Evolutionary conservation across 2,329 filamentous ascomycete species (phyloP).

Genomic region (Lachnellula subtilissima): DNA sequence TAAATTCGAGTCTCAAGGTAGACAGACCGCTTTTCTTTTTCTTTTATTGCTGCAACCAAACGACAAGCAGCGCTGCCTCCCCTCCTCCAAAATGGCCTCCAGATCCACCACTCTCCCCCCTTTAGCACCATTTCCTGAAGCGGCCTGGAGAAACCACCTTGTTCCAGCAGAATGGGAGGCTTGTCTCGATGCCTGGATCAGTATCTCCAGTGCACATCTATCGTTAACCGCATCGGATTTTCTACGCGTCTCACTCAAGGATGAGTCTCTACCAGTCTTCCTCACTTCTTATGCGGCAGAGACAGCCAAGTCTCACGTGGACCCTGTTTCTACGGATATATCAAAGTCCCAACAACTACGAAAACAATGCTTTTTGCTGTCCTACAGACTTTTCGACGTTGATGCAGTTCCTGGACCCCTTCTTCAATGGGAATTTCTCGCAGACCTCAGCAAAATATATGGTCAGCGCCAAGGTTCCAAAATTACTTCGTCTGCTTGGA

Average conservation of each 20-base stretch:
- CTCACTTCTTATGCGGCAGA: constrained; percentile 63
- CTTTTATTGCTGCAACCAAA: not conserved
- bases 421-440: constrained; percentile 62
- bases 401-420: constrained; percentile 43
- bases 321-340: not conserved
- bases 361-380: constrained; percentile 60
- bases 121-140: constrained; percentile 72
- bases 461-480: constrained; percentile 55
- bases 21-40: not conserved
- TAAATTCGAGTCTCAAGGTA: not conserved
- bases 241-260: constrained; percentile 41
- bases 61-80: not conserved
- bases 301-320: constrained; percentile 35
- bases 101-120: constrained; percentile 50
- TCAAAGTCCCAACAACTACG: constrained; percentile 47
- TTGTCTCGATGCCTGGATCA: constrained; percentile 71
- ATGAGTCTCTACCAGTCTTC: constrained; percentile 58
- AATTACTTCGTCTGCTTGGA: constrained; percentile 48
- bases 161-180: constrained; percentile 68
- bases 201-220: constrained; percentile 62
- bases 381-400: constrained; percentile 49
- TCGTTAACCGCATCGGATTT: constrained; percentile 55
- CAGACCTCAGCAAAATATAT: constrained; percentile 63
- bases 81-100: constrained; percentile 33
- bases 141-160: constrained; percentile 61